Conservation (phyloP, 2,329 filamentous ascomycete species). For the Dactylella cylindrospora region DNA sequence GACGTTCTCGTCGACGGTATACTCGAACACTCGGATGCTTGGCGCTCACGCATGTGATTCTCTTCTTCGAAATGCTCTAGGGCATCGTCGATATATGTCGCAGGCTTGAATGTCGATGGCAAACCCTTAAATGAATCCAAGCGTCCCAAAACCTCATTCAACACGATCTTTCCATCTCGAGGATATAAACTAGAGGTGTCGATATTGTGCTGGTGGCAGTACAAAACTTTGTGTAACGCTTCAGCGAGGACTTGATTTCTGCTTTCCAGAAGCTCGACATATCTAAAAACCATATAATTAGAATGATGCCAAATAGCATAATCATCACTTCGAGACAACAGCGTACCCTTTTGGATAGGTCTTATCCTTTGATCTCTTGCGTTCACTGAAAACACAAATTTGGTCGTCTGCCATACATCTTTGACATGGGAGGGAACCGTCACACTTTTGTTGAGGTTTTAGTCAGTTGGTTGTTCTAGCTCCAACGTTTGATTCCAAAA, state of each 20-base stretch:
- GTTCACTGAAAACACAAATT: slow-evolving; percentile 41
- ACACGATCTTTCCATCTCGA: slow-evolving; percentile 37
- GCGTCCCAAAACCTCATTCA: slow-evolving; percentile 33
- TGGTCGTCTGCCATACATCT: slow-evolving; percentile 39
- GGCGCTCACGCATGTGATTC: slow-evolving; percentile 38
- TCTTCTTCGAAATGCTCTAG: slow-evolving; percentile 40
- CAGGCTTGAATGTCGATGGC: slow-evolving; percentile 27
- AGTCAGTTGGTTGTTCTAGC: background rate
- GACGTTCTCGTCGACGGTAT: slow-evolving; percentile 32
- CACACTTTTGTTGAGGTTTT: slow-evolving; percentile 18
- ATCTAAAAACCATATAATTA: slow-evolving; percentile 4
- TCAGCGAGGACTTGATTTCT: slow-evolving; percentile 39
- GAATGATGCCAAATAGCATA: background rate
- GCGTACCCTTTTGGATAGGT: slow-evolving; percentile 41
- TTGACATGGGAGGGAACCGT: slow-evolving; percentile 34
- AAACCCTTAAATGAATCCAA: slow-evolving; percentile 31
- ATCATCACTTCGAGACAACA: no score
- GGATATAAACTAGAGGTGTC: slow-evolving; percentile 32
- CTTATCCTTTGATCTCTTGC: slow-evolving; percentile 39
- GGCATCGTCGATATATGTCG: slow-evolving; percentile 38
- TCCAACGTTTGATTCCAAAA: background rate
- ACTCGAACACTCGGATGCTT: slow-evolving; percentile 35
- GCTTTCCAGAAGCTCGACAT: slow-evolving; percentile 37
- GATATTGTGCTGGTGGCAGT: slow-evolving; percentile 40
- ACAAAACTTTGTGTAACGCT: slow-evolving; percentile 36